These are phyloP conservation scores for Fistulina hepatica DNA, from an alignment of 1,284 basidiomycete genomes.

Conservation along the genomic window DNA sequence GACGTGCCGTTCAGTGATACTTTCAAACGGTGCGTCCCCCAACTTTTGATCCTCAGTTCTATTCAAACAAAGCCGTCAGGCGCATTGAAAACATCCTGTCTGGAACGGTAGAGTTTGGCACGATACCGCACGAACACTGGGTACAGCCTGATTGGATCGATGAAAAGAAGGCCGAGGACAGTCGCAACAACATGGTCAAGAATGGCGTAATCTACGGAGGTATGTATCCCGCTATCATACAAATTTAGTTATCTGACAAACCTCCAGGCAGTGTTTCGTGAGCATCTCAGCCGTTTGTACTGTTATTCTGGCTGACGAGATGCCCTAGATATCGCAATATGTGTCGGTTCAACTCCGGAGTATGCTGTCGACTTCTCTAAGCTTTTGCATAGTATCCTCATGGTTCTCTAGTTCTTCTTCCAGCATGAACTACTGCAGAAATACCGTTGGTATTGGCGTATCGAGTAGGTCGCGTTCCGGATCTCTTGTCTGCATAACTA, in stretches of 20 bases:
- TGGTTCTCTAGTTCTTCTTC: constrained; percentile 42
- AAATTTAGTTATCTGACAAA: neutral
- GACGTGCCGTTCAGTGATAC: constrained; percentile 62
- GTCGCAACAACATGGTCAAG: constrained; percentile 38
- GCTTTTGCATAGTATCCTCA: neutral
- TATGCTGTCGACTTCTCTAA: constrained; percentile 3
- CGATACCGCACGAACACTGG: constrained; percentile 36
- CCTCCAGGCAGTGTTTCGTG: constrained; percentile 11
- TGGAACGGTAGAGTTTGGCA: constrained; percentile 37
- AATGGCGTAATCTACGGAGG: constrained; percentile 46
- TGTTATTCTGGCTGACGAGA: constrained; percentile 5
- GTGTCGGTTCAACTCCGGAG: constrained; percentile 69
- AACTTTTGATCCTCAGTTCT: neutral
- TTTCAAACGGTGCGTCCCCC: constrained; percentile 44
- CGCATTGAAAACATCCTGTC: constrained; percentile 17
- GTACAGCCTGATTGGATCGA: constrained; percentile 55
- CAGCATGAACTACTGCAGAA: constrained; percentile 51
- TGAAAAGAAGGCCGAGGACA: constrained; percentile 42
- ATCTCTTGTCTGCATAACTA: neutral
- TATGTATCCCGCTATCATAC: constrained; percentile 6
- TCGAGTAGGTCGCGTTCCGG: constrained; percentile 19
- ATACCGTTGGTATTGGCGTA: constrained; percentile 67
- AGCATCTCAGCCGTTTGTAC: neutral
- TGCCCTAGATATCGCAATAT: constrained; percentile 34
- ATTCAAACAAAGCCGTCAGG: constrained; percentile 8